Conservation (phyloP, 805 yeast genomes). For the Metschnikowia lochheadii region DNA sequence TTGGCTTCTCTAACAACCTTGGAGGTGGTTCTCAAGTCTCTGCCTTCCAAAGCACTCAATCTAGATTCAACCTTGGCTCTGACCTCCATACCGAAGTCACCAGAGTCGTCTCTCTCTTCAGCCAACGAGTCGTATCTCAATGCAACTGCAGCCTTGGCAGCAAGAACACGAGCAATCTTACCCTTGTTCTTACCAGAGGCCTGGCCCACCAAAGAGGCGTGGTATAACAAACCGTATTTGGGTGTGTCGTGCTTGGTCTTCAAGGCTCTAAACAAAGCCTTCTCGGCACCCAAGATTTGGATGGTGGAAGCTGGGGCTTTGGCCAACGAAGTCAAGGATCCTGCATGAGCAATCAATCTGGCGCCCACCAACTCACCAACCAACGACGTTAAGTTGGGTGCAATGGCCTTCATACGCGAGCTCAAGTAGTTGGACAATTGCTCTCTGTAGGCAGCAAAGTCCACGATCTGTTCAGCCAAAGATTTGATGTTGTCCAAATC, state of each 20-base stretch:
- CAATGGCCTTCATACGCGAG: conserved; percentile 97
- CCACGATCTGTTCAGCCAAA: conserved; percentile 94
- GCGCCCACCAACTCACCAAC: conserved; percentile 99
- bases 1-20: conserved; percentile 77
- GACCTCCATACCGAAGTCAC: conserved; percentile 86
- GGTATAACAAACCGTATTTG: conserved; percentile 91
- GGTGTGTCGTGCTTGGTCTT: conserved; percentile 97
- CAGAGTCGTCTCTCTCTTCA: conserved; percentile 94
- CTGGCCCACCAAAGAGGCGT: conserved; percentile 88
- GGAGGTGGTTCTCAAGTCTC: conserved; percentile 88
- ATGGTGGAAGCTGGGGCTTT: conserved; percentile 99
- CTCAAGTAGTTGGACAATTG: conserved; percentile 87
- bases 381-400: conserved; percentile 93
- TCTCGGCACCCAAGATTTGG: conserved; percentile 96
- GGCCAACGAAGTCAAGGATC: conserved; percentile 92
- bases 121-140: conserved; percentile 94
- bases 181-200: conserved; percentile 97
- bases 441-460: conserved; percentile 94
- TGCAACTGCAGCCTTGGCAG: conserved; percentile 97
- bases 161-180: conserved; percentile 96
- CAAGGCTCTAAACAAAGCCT: conserved; percentile 92
- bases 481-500: conserved; percentile 86
- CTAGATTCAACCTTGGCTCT: conserved; percentile 93
- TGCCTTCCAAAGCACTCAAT: conserved; percentile 92
- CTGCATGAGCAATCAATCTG: conserved; percentile 95